These are phyloP conservation scores for Tritrichomonas foetus DNA, from an alignment of 208 protist species.

Conservation along the genomic window DNA sequence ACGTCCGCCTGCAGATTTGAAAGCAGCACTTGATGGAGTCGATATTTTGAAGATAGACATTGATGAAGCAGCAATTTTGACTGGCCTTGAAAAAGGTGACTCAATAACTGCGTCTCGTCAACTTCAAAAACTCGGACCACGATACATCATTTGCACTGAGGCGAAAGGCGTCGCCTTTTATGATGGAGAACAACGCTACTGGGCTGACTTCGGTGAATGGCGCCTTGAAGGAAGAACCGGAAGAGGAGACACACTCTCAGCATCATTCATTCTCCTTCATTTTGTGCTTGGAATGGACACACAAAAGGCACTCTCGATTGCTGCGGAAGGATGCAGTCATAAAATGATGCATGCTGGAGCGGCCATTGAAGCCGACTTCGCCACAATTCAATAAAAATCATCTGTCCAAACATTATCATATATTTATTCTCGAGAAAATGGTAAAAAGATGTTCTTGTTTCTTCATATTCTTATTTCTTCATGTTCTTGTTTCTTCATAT, in stretches of 20 bases:
- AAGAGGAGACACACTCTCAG: neutral
- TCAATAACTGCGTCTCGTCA: neutral
- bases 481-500: too few relatives aligned
- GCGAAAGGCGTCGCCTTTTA: neutral
- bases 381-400: neutral
- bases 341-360: constrained; percentile 33
- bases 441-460: too few relatives aligned
- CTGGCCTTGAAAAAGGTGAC: neutral
- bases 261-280: neutral
- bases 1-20: neutral
- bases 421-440: too few relatives aligned
- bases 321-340: neutral
- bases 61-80: neutral
- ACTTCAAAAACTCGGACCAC: neutral
- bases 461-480: too few relatives aligned
- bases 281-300: neutral
- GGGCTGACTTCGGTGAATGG: neutral
- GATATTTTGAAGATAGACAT: neutral
- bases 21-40: neutral
- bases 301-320: neutral
- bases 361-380: neutral
- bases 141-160: neutral
- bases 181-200: neutral
- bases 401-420: too few relatives aligned
- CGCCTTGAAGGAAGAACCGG: neutral